Evolutionary conservation across 2,329 filamentous ascomycete species (phyloP), one percentile per base, ranked within the genome.

Genomic region (Cryphonectria japonica): DNA sequence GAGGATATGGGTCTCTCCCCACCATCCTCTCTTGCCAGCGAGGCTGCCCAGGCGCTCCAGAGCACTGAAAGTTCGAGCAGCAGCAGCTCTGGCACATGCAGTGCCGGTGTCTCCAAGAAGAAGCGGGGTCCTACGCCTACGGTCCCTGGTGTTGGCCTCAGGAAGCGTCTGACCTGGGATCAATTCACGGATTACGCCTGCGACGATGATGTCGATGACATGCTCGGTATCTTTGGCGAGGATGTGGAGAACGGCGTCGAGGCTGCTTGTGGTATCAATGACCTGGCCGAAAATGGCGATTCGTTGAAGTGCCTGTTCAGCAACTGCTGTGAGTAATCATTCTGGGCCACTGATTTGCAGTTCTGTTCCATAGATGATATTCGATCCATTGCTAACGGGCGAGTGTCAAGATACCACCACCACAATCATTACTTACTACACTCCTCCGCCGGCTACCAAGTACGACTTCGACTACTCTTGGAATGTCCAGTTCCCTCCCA

Each of bases 401-500:
- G 26, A 57, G 26, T 29, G 26, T 26, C 52, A 57, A 57, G 52
- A 57, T 16, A 32, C 52, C 52, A 57, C 52, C 9, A 66, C n/a
- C 9, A 50, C 22, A 9, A 50, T 50, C 13, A 66, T 54, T 46
- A 54, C 46, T 13, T 46, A 50, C 39, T 66, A 59, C 41, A 46
- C 41, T 5, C 64, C 64, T 14, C n/a, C 29, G 54, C 46, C 39
- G 14, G 64, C 41, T 39, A 66, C 43, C 19, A 32, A 59, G 7
- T 46, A 66, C n/a, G 26, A 37, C 9, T 63, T 63, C 14, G 60
- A 63, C 60, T 63, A 63, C 60, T 63, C 60, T 2, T 66, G 64
- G 64, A 66, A 66, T 22, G n/a, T 54, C 14, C 32, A 29, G 22
- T 59, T 66, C 19, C 34, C 29, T 34, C 41, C 41, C 34, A 68